Conservation (phyloP, 768 basidiomycete species). For the Pulveroboletus sp. region DNA sequence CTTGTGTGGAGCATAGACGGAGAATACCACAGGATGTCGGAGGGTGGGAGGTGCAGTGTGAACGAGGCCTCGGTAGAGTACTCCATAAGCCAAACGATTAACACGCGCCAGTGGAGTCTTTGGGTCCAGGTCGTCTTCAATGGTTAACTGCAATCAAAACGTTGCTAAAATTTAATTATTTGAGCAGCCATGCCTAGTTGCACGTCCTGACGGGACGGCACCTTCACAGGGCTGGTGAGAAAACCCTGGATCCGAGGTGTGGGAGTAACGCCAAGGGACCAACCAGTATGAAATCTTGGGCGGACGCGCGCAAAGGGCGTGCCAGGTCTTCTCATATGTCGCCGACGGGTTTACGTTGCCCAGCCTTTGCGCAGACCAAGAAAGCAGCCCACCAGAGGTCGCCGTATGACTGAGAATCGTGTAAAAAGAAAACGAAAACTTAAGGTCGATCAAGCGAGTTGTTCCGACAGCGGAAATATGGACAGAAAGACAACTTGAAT, state of each 20-base stretch:
- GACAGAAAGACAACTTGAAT: neutral
- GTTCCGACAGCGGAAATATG: conserved; percentile 1
- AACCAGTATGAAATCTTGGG: conserved; percentile 17
- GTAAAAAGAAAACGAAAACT: conserved; percentile 15
- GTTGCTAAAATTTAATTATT: conserved; percentile 23
- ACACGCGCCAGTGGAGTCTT: conserved; percentile 27
- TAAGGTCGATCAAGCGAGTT: conserved; percentile 1
- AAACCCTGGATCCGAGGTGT: conserved; percentile 23
- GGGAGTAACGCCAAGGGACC: too few species aligned
- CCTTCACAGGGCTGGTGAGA: conserved; percentile 19
- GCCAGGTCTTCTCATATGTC: conserved; percentile 19
- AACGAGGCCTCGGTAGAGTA: neutral
- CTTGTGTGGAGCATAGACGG: conserved; percentile 2
- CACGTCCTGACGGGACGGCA: conserved; percentile 14
- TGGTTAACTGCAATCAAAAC: conserved; percentile 6
- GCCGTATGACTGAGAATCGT: conserved; percentile 4
- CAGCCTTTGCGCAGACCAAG: conserved; percentile 12
- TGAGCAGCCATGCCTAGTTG: conserved; percentile 9
- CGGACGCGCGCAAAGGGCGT: conserved; percentile 30
- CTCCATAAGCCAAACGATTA: conserved; percentile 19
- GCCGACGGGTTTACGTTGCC: conserved; percentile 13
- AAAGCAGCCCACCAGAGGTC: neutral
- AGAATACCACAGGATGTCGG: conserved; percentile 18
- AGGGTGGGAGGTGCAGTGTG: conserved; percentile 3
- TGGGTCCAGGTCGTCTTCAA: conserved; percentile 26